Conservation (phyloP, 2,329 filamentous ascomycete species). For the Leptographium radiaticola region DNA sequence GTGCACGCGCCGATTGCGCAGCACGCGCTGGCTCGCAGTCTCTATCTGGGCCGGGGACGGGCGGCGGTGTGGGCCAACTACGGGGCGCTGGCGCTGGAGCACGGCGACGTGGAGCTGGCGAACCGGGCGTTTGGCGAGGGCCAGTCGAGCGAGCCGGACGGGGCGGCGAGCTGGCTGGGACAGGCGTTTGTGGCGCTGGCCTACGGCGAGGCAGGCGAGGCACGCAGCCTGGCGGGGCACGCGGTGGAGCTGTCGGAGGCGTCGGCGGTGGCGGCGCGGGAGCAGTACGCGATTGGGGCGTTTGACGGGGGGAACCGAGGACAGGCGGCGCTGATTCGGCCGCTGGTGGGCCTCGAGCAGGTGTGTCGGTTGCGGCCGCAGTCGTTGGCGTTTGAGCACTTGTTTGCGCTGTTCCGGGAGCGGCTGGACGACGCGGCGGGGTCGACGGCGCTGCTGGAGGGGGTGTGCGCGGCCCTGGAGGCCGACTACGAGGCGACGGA, state of each 20-base stretch:
- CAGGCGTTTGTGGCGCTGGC: slow-evolving; percentile 77
- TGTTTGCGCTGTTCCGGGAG: slow-evolving; percentile 71
- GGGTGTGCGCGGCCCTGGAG: slow-evolving; percentile 59
- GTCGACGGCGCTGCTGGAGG: slow-evolving; percentile 50
- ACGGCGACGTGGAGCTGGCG: slow-evolving; percentile 74
- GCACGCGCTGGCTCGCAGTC: slow-evolving; percentile 80
- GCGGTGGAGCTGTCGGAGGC: slow-evolving; percentile 86
- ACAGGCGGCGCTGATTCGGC: slow-evolving; percentile 60
- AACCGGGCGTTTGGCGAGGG: slow-evolving; percentile 82
- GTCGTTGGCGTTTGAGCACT: slow-evolving; percentile 61
- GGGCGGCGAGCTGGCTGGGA: slow-evolving; percentile 84
- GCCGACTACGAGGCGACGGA: slow-evolving; percentile 75
- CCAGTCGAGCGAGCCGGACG: slow-evolving; percentile 90
- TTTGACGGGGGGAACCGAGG: slow-evolving; percentile 58
- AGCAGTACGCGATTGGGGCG: slow-evolving; percentile 65
- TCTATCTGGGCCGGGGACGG: slow-evolving; percentile 85
- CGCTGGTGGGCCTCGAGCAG: slow-evolving; percentile 79
- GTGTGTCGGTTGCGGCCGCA: slow-evolving; percentile 57
- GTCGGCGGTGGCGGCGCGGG: slow-evolving; percentile 57
- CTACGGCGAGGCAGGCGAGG: slow-evolving; percentile 62
- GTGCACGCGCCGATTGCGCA: slow-evolving; percentile 82
- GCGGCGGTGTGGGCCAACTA: slow-evolving; percentile 84
- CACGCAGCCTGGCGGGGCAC: slow-evolving; percentile 76
- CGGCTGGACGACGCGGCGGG: slow-evolving; percentile 55
- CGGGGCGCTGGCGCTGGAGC: slow-evolving; percentile 70